Base-by-base conservation (phyloP, 495 filamentous ascomycete genomes). In the Penicillium paxilli region DNA sequence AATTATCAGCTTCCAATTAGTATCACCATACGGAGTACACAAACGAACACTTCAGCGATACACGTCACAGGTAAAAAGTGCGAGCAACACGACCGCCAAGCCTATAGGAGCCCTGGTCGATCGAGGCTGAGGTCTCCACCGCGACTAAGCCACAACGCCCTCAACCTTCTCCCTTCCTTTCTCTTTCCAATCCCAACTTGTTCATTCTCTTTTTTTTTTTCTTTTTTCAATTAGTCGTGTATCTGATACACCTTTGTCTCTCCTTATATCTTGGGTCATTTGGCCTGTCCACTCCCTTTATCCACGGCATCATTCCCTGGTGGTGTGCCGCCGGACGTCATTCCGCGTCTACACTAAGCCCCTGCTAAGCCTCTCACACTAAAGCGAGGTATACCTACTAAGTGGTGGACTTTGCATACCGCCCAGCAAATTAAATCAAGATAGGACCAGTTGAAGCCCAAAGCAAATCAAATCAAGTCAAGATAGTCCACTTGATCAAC, bases 131-230 rank as follows among this genome's bases (percentile, higher is more conserved):
- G 35, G 47, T 44, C 58, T 55, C 54, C 59, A 55, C 52, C 47
- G 20, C 55, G 53, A 46, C 63, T 66, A 48, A 66, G 59, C 63
- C 66, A 62, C 57, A 64, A 37, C 50, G 25, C 41, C 48, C 47
- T 49, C 21, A 23, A 11, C 23, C 19, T 44, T 47, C 40, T 12
- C 46, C 40, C 8, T 30, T 14, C 35, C 37, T 32, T 26, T 24
- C 57, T 12, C 41, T 47, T 55, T 62, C 49, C 37, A 44, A 47
- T 55, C 38, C 38, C 50, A 44, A n/a, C n/a, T n/a, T n/a, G n/a
- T n/a, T 63, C 54, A 59, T 45, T 55, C 57, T 22, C 62, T 59
- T 44, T 58, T 23, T 44, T 44, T 49, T 19, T 11, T 23, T 49
- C 21, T 54, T 37, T 26, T 55, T 50, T 45, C 38, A 26, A 41